Evolutionary conservation across 2,329 filamentous ascomycete genomes (phyloP), one percentile per base, ranked within the genome.

Genomic region (Aureobasidium sp.): DNA sequence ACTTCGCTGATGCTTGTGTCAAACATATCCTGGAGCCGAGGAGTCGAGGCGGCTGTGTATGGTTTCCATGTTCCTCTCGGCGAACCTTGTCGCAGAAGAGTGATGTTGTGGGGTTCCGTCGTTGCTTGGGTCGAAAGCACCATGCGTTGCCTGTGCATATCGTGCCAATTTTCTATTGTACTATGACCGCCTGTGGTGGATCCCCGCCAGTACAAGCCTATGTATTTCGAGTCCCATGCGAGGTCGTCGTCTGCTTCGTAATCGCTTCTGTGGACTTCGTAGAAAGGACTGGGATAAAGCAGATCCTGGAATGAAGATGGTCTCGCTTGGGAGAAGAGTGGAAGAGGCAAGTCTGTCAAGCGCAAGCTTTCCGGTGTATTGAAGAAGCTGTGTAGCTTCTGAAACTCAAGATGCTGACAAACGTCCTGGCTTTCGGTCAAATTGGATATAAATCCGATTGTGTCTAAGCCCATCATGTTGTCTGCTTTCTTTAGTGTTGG

Each of bases 1-100:
- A 83, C 70, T 3, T 70, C 69, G 0, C 79, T 79, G 53, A 84
- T 79, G 1, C 73, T 71, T 14, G 78, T 45, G 42, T 22, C 15
- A 3, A 45, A 14, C 4, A 45, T 8, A 25, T 25, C 22, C 15
- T 45, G 42, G 9, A 45, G 9, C 29, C 7, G 29, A 7, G 42
- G 22, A 25, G 42, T 25, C 11, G 42, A 27, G 42, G 22, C 22
- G 42, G 42, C 42, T 2, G 20, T 15, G 20, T 25, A 6, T 25
- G 22, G 42, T 9, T 45, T 45, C 42, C 42, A 45, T 8, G 9
- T 15, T 25, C 22, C 22, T 25, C 22, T 45, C 3, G 9, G 6
- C 12, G 22, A 25, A n/a, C 2, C 8, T 25, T 45, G 42, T 3
- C 22, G n/a, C 1, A 45, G 42, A 2, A 45, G 42, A 22, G 42